Evolutionary conservation across 805 yeast genomes (phyloP), one percentile per base, ranked within the genome.

Genomic region (Myxozyma lipomycoides): DNA sequence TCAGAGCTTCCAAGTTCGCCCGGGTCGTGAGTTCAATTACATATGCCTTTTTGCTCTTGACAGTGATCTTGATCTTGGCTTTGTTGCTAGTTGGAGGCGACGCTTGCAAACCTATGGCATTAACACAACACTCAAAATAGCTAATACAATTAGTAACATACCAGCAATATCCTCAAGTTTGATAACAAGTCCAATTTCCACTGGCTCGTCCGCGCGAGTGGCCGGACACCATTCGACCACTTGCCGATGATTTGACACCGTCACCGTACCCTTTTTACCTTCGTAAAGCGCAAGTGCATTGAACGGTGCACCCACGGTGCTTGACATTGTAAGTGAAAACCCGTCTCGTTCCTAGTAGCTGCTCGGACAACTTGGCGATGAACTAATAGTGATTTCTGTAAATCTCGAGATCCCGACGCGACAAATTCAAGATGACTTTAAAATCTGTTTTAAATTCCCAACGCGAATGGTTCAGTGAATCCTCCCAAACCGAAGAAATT

Each of bases 1-100:
- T 86, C 52, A 83, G 80, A 54, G 76, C 78, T 56, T 84, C 87
- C 87, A 89, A 84, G 5, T 85, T 83, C 18, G 79, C 78, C 44
- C 93, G 71, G 62, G 80, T 83, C 49, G 79, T 81, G 67, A 88
- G 86, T 1, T 84, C 73, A 55, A 89, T 79, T 37, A 77, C 67
- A 23, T 71, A 70, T 39, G 66, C 62, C 28, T 57, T 59, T 45
- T 48, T 59, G 23, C 44, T 49, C 15, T 48, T 39, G 17, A 61
- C 53, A 3, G 52, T 51, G 17, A 61, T 58, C 45, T 61, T 52
- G 46, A 64, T 55, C 6, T 64, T 56, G 26, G 62, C 51, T 45
- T 59, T 60, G 17, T 65, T 62, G 15, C 65, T 64, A 4, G 68
- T 64, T 3, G 67, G 67, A 34, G 68, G 69, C 23, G 69, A 59